phyloP scores from a whole-genome alignment of 352 stramenopile genomes.

The Phytophthora cryptogea region DNA sequence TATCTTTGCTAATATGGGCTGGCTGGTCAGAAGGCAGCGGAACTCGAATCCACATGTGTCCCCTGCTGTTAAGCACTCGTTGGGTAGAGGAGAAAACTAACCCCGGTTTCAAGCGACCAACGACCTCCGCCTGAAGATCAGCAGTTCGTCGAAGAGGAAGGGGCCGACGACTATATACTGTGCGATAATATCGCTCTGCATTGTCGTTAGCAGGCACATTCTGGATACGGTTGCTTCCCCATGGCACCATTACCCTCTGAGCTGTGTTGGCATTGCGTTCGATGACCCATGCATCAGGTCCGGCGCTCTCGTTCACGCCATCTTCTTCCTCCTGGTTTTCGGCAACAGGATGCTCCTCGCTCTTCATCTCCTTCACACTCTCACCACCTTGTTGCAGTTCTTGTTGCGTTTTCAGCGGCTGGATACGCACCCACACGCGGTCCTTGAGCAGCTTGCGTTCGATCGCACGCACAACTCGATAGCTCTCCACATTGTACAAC shows the following conservation, averaged over 20 bases:
- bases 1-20: slow-evolving; percentile 6
- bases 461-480: slow-evolving; percentile 56
- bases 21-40: slow-evolving; percentile 32
- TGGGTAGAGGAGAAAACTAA: slow-evolving; percentile 54
- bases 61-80: slow-evolving; percentile 57
- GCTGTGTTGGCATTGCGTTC: slow-evolving; percentile 76
- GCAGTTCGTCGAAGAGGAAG: slow-evolving; percentile 57
- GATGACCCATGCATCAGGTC: slow-evolving; percentile 66
- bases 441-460: slow-evolving; percentile 80
- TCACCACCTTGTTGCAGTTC: slow-evolving; percentile 15
- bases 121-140: slow-evolving; percentile 52
- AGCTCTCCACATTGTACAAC: slow-evolving; percentile 55
- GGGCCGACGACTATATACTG: slow-evolving; percentile 59
- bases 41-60: slow-evolving; percentile 73
- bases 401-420: slow-evolving; percentile 19
- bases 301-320: slow-evolving; percentile 2
- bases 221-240: slow-evolving; percentile 42
- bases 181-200: slow-evolving; percentile 71
- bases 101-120: slow-evolving; percentile 59
- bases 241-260: slow-evolving; percentile 65
- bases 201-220: slow-evolving; percentile 39
- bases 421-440: slow-evolving; percentile 68
- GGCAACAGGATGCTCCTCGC: slow-evolving; percentile 12
- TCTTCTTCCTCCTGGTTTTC: slow-evolving; percentile 30
- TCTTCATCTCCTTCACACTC: slow-evolving; percentile 16